These are phyloP conservation scores for Neocucurbitaria cava DNA, from an alignment of 2,329 filamentous ascomycete genomes.

Conservation along the genomic window DNA sequence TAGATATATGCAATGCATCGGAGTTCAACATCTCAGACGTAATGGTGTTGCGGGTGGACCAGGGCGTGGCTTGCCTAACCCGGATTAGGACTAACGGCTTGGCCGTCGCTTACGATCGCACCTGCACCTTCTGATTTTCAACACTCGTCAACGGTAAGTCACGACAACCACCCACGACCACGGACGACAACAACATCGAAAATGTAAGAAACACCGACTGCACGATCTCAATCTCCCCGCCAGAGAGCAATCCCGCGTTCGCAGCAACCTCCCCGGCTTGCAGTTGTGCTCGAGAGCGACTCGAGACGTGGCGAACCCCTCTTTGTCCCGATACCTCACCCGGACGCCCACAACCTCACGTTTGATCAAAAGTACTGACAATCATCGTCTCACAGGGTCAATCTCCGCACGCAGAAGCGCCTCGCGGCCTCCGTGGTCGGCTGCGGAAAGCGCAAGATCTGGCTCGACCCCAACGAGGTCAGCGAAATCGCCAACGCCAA, in stretches of 20 bases:
- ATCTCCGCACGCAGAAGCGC: slow-evolving; percentile 99
- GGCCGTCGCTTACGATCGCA: slow-evolving; percentile 1
- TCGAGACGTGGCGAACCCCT: slow-evolving; percentile 46
- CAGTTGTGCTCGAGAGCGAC: slow-evolving; percentile 28
- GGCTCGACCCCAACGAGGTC: slow-evolving; percentile 99
- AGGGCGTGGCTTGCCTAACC: background rate
- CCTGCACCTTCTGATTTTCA: slow-evolving; percentile 10
- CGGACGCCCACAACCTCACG: slow-evolving; percentile 25
- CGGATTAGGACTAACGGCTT: background rate
- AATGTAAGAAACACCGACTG: slow-evolving; percentile 49
- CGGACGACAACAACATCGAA: slow-evolving; percentile 50
- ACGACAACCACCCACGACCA: slow-evolving; percentile 42
- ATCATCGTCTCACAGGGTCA: slow-evolving; percentile 74
- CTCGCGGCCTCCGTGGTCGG: slow-evolving; percentile 98
- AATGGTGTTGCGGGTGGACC: background rate
- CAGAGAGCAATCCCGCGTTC: slow-evolving; percentile 26
- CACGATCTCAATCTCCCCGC: slow-evolving; percentile 14
- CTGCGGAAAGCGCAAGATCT: slow-evolving; percentile 99
- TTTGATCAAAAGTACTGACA: slow-evolving; percentile 39
- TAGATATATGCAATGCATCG: background rate
- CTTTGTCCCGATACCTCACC: slow-evolving; percentile 31
- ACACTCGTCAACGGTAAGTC: slow-evolving; percentile 8
- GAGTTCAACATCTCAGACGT: no score
- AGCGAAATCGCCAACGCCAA: slow-evolving; percentile 99
- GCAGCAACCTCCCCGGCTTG: slow-evolving; percentile 26